phyloP scores from a whole-genome alignment of 2,329 filamentous ascomycete species.

The Botrytis hyacinthi region DNA sequence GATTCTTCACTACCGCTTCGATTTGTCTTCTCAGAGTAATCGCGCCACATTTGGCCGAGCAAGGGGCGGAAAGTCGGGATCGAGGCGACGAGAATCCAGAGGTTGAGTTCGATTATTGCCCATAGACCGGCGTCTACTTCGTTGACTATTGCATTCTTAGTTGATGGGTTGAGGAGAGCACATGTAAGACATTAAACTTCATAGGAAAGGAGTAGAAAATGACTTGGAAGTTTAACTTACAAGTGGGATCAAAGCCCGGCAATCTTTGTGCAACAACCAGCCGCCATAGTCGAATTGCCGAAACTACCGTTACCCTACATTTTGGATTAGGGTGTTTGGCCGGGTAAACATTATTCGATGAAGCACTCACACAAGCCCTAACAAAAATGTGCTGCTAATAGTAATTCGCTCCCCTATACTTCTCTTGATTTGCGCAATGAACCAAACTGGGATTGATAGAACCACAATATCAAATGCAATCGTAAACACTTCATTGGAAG shows the following conservation, averaged over 20 bases:
- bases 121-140: constrained; percentile 8
- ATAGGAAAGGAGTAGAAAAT: neutral
- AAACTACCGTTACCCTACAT: constrained; percentile 9
- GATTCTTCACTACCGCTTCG: neutral
- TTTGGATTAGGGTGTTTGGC: neutral
- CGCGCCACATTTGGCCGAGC: neutral
- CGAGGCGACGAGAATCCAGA: constrained; percentile 9
- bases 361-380: constrained; percentile 1
- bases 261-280: neutral
- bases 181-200: neutral
- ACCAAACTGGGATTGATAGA: constrained; percentile 11
- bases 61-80: constrained; percentile 13
- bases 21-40: neutral
- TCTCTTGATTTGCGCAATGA: constrained; percentile 6
- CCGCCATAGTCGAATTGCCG: neutral
- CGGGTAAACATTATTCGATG: neutral
- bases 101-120: constrained; percentile 6
- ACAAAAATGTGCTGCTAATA: constrained; percentile 3
- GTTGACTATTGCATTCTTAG: neutral
- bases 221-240: neutral
- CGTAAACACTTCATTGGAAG: constrained; percentile 11
- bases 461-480: constrained; percentile 7
- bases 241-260: constrained; percentile 7
- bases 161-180: neutral
- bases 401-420: constrained; percentile 2